phyloP scores from a whole-genome alignment of 1,284 basidiomycete genomes.

The Fomes fomentarius region DNA sequence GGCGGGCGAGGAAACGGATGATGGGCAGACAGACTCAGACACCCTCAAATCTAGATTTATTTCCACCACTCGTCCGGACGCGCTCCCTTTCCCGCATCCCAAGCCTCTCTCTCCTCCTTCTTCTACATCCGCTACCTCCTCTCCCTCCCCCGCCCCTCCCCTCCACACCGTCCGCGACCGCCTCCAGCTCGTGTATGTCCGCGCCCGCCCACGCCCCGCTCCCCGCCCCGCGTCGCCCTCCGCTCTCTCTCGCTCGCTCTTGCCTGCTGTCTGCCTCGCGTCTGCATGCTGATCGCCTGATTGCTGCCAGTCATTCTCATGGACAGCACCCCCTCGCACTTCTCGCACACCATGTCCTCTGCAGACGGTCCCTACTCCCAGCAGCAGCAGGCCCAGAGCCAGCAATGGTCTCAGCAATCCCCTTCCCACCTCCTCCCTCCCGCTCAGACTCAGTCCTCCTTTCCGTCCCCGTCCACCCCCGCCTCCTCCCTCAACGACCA shows the following conservation, averaged over 20 bases:
- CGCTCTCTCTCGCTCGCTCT: constrained; percentile 9
- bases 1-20: background rate
- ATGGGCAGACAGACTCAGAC: constrained; percentile 1
- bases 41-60: constrained; percentile 29
- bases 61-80: constrained; percentile 18
- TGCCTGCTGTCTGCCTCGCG: constrained; percentile 5
- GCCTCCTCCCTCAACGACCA: constrained; percentile 37
- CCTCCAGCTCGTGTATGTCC: constrained; percentile 3
- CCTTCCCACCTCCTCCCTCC: constrained; percentile 37
- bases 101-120: constrained; percentile 3
- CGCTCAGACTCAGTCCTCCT: constrained; percentile 36
- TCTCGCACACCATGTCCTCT: constrained; percentile 36
- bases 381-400: constrained; percentile 31
- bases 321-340: constrained; percentile 27
- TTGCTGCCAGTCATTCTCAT: constrained; percentile 20
- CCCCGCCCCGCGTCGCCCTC: background rate
- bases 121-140: constrained; percentile 2
- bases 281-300: constrained; percentile 27
- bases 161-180: background rate
- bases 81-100: constrained; percentile 14
- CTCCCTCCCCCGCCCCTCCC: constrained; percentile 1
- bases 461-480: constrained; percentile 41
- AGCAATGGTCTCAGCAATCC: constrained; percentile 33
- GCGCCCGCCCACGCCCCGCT: background rate
- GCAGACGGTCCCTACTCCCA: constrained; percentile 35